phyloP scores from a whole-genome alignment of 805 yeast genomes.

The Debaryomyces maramus region DNA sequence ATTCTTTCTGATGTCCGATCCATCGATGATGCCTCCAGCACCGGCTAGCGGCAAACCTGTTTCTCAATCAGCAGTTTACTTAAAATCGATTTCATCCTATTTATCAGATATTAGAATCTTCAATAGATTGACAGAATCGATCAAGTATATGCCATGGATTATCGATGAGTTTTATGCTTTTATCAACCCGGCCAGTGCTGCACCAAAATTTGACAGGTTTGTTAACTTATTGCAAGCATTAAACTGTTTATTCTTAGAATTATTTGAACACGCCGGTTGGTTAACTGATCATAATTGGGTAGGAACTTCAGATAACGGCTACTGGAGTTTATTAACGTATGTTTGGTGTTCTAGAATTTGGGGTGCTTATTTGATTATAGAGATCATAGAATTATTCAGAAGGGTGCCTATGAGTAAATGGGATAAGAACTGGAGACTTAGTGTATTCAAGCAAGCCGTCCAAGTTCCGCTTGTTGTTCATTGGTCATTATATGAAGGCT shows the following conservation, averaged over 20 bases:
- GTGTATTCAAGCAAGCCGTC: conserved; percentile 35
- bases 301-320: conserved; percentile 38
- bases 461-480: conserved; percentile 45
- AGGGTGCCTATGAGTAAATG: conserved; percentile 39
- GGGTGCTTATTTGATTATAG: conserved; percentile 42
- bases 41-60: conserved; percentile 7
- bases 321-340: conserved; percentile 45
- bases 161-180: conserved; percentile 37
- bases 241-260: conserved; percentile 41
- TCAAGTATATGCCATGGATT: conserved; percentile 47
- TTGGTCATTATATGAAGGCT: conserved; percentile 46
- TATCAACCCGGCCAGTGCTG: conserved; percentile 21
- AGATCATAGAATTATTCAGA: conserved; percentile 41
- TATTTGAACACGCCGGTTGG: conserved; percentile 47
- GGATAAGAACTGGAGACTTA: conserved; percentile 36
- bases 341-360: conserved; percentile 47
- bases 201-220: conserved; percentile 30
- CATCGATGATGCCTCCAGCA: background rate
- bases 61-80: conserved; percentile 32
- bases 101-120: conserved; percentile 43
- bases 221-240: conserved; percentile 39
- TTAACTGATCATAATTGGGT: conserved; percentile 47
- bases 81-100: conserved; percentile 36
- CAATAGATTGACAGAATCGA: conserved; percentile 40
- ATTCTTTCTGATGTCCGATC: conserved; percentile 6